Conservation (phyloP, 2,329 filamentous ascomycete genomes). For the Bipolaris gigantea region DNA sequence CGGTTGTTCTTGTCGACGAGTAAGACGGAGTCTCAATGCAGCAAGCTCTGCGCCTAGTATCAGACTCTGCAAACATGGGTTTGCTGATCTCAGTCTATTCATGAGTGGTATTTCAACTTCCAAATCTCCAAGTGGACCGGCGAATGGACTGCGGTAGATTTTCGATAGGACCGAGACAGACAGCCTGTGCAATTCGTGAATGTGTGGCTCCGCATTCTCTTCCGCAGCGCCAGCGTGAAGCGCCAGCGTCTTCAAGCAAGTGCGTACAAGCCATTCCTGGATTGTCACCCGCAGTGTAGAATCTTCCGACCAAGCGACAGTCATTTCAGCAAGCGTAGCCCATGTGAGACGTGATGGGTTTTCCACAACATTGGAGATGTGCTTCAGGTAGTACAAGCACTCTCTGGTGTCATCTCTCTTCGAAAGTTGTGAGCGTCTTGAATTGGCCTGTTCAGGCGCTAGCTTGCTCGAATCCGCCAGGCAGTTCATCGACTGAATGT, state of each 20-base stretch:
- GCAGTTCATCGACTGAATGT: constrained; percentile 39
- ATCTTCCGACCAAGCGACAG: constrained; percentile 54
- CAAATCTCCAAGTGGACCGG: constrained; percentile 60
- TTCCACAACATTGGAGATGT: constrained; percentile 71
- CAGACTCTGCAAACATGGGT: constrained; percentile 72
- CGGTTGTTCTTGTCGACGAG: constrained; percentile 25
- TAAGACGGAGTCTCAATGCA: constrained; percentile 64
- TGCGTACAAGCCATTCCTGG: constrained; percentile 68
- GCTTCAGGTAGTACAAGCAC: constrained; percentile 76
- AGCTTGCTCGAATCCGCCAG: constrained; percentile 24
- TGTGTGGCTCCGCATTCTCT: constrained; percentile 46
- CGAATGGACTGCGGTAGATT: constrained; percentile 66
- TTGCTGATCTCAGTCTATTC: constrained; percentile 60
- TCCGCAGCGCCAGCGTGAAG: constrained; percentile 42
- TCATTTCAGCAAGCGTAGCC: constrained; percentile 68
- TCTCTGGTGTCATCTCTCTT: constrained; percentile 69
- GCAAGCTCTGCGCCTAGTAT: constrained; percentile 78
- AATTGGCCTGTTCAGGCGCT: constrained; percentile 8
- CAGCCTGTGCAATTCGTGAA: constrained; percentile 69
- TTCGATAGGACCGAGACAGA: constrained; percentile 67
- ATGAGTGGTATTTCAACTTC: constrained; percentile 73
- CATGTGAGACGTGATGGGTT: constrained; percentile 71
- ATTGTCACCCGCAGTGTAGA: constrained; percentile 54
- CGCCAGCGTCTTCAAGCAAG: constrained; percentile 66
- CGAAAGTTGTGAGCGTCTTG: constrained; percentile 1